Base-by-base conservation (phyloP, 345 rosid genomes). In the Citrus reticulata region DNA sequence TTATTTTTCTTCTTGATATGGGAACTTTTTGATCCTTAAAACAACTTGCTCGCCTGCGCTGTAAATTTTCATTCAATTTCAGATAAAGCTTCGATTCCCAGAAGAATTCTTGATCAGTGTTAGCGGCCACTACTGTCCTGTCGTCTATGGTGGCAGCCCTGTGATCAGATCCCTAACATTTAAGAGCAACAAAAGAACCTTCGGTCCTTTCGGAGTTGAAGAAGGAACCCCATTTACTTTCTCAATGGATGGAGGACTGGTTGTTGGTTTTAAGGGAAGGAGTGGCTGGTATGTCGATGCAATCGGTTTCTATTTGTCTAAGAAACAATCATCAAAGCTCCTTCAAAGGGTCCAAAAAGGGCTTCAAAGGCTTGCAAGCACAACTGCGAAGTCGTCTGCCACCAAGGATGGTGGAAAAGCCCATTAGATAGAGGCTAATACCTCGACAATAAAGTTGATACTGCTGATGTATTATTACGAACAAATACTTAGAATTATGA, bases 221-320 rank as follows among this genome's bases (percentile, higher is more conserved):
- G 89, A 84, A 71, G 94, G 98, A 54, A 90, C 91, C 4, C 95
- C 97, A 14, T 95, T 93, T 68, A 81, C 84, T 57, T 87, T 92
- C 79, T 77, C 88, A 1, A 77, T 86, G 60, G 89, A 90, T 11
- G 91, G 93, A 77, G 88, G 86, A 8, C 82, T 81, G 11, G 82
- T 95, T 34, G 91, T 90, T 6, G 97, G 94, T 17, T 84, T 95
- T 46, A 87, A 82, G 67, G 95, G 92, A 32, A 87, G 95, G 70
- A 77, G 91, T 34, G 95, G 92, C 59, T 92, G 97, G 98, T 90
- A 88, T 82, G 81, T 93, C 30, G 95, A 95, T 77, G 81, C 93
- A 16, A 81, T 95, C 49, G 93, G 93, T 8, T 90, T 95, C 74
- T 86, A 79, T 25, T 65, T 94, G 30, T 86, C 88, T 40, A 88